Evolutionary conservation across 2,329 filamentous ascomycete genomes (phyloP), one percentile per base, ranked within the genome.

Genomic region (Botryotinia narcissicola): DNA sequence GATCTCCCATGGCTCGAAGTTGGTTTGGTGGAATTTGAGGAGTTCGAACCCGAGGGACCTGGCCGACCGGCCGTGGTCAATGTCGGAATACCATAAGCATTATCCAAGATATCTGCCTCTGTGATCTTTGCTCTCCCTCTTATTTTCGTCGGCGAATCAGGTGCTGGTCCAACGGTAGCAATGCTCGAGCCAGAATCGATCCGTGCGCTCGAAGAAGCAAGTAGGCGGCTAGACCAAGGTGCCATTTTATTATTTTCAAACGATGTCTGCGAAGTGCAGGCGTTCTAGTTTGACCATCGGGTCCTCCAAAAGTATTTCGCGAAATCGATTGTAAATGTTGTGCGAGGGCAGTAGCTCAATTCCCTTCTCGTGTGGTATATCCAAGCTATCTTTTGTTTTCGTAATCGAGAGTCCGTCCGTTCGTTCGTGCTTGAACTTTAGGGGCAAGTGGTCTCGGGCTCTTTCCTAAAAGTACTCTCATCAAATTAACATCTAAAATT

Each of bases 1-100:
- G 93, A 95, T 32, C 81, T 78, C 46, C 57, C 73, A 57, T 72
- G 73, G 72, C 68, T 77, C 63, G 68, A 57, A 25, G 69, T 73
- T 10, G 69, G 66, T 48, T 69, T 62, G 70, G 73, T 35, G 72
- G 75, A 48, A 68, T 40, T 48, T 61, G 73, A 40, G 73, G 75
- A n/a, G 69, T 44, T 40, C 20, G 54, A 51, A 61, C 61, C 35
- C 22, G 70, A 72, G 77, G 74, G 61, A 76, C 63, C 46, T 73
- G 59, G 18, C 16, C 48, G 59, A 46, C 35, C 37, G 18, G n/a
- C 35, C 4, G 48, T 60, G 25, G 60, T 35, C 48, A 79, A 69
- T 32, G 73, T 80, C 20, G 80, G 78, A 71, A 81, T 81, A 22
- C 77, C 78, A 61, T 78, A 79, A 35, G 79, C 77, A 75, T 78